Evolutionary conservation across 2,329 filamentous ascomycete genomes (phyloP).

Genomic region (Ceratocystis papillata): DNA sequence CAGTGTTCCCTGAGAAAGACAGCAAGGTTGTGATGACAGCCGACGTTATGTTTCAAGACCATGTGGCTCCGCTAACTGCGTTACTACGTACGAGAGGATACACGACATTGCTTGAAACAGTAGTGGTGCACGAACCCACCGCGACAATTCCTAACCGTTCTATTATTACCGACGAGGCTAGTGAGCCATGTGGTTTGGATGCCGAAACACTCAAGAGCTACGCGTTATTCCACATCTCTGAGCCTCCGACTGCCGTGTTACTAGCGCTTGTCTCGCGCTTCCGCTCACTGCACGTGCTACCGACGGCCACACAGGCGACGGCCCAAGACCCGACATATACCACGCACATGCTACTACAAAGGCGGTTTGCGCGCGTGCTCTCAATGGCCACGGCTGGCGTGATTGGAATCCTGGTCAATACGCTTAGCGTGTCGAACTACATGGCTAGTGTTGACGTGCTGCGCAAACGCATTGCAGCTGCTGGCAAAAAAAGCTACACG

Average conservation of each 20-base stretch:
- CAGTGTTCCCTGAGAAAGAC: slow-evolving; percentile 54
- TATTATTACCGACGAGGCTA: slow-evolving; percentile 24
- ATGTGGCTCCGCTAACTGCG: slow-evolving; percentile 50
- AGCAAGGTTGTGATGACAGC: slow-evolving; percentile 64
- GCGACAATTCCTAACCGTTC: slow-evolving; percentile 71
- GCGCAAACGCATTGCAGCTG: slow-evolving; percentile 58
- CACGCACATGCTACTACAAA: slow-evolving; percentile 53
- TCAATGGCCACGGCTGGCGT: slow-evolving; percentile 69
- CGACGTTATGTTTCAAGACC: slow-evolving; percentile 74
- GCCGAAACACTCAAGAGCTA: slow-evolving; percentile 49
- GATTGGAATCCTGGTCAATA: slow-evolving; percentile 93
- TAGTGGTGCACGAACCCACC: slow-evolving; percentile 65
- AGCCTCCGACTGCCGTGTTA: slow-evolving; percentile 70
- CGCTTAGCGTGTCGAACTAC: slow-evolving; percentile 84
- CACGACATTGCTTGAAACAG: slow-evolving; percentile 54
- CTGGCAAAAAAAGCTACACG: slow-evolving; percentile 90
- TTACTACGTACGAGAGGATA: slow-evolving; percentile 56
- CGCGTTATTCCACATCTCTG: slow-evolving; percentile 73
- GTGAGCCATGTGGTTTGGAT: slow-evolving; percentile 34
- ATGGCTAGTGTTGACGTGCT: slow-evolving; percentile 67
- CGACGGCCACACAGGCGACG: slow-evolving; percentile 42
- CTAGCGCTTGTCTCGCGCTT: slow-evolving; percentile 79
- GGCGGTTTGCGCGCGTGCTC: slow-evolving; percentile 79
- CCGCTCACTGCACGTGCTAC: slow-evolving; percentile 64
- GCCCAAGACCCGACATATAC: slow-evolving; percentile 35